Evolutionary conservation across 352 stramenopile genomes (phyloP), one percentile per base, ranked within the genome.

Genomic region (Thalassiosira ordinaria): DNA sequence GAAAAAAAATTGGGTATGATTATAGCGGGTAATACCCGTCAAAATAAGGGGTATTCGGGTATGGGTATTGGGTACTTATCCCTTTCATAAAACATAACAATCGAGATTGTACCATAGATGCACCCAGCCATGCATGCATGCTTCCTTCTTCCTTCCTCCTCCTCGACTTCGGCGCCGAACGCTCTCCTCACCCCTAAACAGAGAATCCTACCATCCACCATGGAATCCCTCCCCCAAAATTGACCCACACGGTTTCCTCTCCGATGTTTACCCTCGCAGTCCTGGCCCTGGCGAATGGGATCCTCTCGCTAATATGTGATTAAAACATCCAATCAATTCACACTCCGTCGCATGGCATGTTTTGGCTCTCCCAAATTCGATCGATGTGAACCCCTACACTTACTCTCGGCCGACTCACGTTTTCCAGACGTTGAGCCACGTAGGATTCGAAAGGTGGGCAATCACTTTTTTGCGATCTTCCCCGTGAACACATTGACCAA

Each of bases 141-240:
- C n/a, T n/a, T n/a, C n/a, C n/a, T n/a, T n/a, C n/a, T n/a, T n/a
- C n/a, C n/a, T n/a, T n/a, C n/a, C n/a, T n/a, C n/a, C n/a, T n/a
- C n/a, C n/a, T n/a, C n/a, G n/a, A n/a, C n/a, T n/a, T n/a, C n/a
- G n/a, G n/a, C n/a, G n/a, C n/a, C n/a, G n/a, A n/a, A 56, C 46
- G 13, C 39, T 44, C 11, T 44, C 47, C 13, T 27, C 56, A 26
- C 41, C 52, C 16, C 22, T 26, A 39, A 29, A 53, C 51, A 5
- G n/a, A n/a, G n/a, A n/a, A n/a, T n/a, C 24, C 18, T 33, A 63
- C 14, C 72, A 82, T 67, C 89, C 85, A 22, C 86, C 87, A 24
- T 94, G 89, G 89, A 93, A 91, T 69, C 79, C 84, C 35, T 88
- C 74, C 13, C 67, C 75, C 13, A 69, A 85, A 57, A 94, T 94